phyloP scores from a whole-genome alignment of 2,329 filamentous ascomycete genomes.

The Xylaria sp. region DNA sequence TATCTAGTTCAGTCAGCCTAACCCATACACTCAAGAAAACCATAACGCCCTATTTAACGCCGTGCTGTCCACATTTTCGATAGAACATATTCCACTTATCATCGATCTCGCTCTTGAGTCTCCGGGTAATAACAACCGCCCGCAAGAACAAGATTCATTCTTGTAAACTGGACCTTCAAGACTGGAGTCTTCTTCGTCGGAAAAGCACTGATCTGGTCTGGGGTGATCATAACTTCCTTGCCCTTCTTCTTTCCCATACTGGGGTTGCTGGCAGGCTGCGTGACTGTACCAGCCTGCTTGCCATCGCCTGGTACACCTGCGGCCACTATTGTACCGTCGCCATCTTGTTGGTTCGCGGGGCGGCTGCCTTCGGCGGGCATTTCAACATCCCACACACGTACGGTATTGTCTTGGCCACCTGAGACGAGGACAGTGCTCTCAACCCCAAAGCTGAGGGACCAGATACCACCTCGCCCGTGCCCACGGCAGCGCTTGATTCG shows the following conservation, averaged over 20 bases:
- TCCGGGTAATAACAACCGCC: constrained; percentile 76
- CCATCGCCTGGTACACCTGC: constrained; percentile 56
- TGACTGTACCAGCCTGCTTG: constrained; percentile 47
- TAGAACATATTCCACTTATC: constrained; percentile 9
- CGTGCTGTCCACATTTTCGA: not conserved
- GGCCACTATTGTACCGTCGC: constrained; percentile 57
- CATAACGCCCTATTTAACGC: constrained; percentile 35
- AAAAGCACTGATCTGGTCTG: constrained; percentile 95
- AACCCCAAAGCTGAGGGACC: constrained; percentile 91
- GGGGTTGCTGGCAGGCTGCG: constrained; percentile 48
- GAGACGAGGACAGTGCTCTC: constrained; percentile 93
- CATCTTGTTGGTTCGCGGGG: constrained; percentile 53
- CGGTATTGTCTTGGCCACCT: constrained; percentile 90
- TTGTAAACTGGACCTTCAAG: constrained; percentile 90
- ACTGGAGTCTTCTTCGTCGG: constrained; percentile 96
- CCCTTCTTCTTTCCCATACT: constrained; percentile 74
- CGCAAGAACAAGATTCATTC: constrained; percentile 93
- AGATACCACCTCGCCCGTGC: constrained; percentile 92
- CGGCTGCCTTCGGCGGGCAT: constrained; percentile 71
- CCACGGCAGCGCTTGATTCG: constrained; percentile 93
- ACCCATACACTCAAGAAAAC: constrained; percentile 14
- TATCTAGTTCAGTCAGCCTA: constrained; percentile 32
- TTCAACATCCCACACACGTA: constrained; percentile 92
- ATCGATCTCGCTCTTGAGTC: constrained; percentile 46
- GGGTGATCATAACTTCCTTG: constrained; percentile 89